phyloP scores from a whole-genome alignment of 2,329 filamentous ascomycete genomes.

The Paracoccidioides brasiliensis region DNA sequence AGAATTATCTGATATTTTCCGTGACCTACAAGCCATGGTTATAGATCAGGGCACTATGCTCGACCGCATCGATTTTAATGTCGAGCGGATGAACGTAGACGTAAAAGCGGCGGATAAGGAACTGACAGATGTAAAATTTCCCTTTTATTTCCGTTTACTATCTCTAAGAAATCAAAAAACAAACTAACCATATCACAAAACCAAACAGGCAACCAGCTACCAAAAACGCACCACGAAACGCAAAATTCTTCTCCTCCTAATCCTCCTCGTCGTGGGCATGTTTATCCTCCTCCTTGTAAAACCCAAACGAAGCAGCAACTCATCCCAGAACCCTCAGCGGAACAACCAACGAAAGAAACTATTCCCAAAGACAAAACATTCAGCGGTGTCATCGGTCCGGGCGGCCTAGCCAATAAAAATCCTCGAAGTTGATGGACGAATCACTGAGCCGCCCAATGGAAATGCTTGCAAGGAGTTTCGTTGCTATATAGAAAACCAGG shows the following conservation, averaged over 20 bases:
- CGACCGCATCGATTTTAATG: constrained; percentile 94
- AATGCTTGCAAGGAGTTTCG: constrained; percentile 35
- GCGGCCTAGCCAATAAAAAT: constrained; percentile 22
- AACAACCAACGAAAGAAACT: neutral
- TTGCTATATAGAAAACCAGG: constrained; percentile 32
- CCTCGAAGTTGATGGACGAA: constrained; percentile 29
- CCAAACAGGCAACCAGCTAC: constrained; percentile 58
- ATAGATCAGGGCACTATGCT: constrained; percentile 85
- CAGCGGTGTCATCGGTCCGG: constrained; percentile 18
- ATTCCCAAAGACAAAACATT: constrained; percentile 16
- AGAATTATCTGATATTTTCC: constrained; percentile 89
- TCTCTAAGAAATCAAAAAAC: neutral
- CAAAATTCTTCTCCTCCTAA: constrained; percentile 80
- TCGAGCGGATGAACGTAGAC: constrained; percentile 86
- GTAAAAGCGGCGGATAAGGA: constrained; percentile 91
- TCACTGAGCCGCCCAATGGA: constrained; percentile 17
- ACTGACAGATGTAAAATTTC: constrained; percentile 52
- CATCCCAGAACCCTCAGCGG: too few relatives aligned
- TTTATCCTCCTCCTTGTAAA: constrained; percentile 76
- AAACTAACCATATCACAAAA: neutral
- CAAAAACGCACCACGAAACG: constrained; percentile 80
- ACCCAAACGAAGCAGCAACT: too few relatives aligned
- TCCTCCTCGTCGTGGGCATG: constrained; percentile 71
- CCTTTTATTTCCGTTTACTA: constrained; percentile 11
- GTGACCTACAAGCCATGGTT: constrained; percentile 90